Conservation (phyloP, 257 asterid genomes). For the Rehmannia glutinosa region DNA sequence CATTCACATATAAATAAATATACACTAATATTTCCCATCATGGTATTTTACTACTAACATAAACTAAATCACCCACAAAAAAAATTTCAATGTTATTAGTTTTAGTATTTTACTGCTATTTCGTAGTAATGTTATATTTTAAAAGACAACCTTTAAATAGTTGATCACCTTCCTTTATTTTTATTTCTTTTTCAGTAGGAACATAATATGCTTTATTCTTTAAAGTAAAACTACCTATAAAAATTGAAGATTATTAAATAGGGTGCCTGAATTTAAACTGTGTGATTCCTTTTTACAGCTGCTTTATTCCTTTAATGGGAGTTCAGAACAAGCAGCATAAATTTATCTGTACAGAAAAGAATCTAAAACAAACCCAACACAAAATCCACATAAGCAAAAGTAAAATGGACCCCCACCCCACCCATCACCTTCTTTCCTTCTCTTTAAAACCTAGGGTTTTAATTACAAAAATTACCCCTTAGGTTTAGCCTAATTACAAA, state of each 20-base stretch:
- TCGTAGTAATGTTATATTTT: neutral
- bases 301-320: constrained; percentile 34
- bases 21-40: too few relatives aligned
- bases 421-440: constrained; percentile 17
- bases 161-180: neutral
- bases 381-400: constrained; percentile 33
- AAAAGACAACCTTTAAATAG: neutral
- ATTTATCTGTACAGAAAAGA: constrained; percentile 21
- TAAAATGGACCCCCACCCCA: too few relatives aligned
- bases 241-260: neutral
- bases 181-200: neutral
- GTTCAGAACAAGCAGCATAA: constrained; percentile 17
- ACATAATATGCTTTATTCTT: constrained; percentile 15
- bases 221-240: neutral
- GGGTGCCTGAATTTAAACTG: constrained; percentile 16
- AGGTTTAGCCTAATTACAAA: too few relatives aligned
- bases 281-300: constrained; percentile 15
- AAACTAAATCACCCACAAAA: too few relatives aligned
- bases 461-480: too few relatives aligned
- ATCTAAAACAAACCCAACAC: constrained; percentile 30
- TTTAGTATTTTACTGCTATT: too few relatives aligned
- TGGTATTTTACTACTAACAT: too few relatives aligned
- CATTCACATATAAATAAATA: too few relatives aligned
- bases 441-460: constrained; percentile 24
- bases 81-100: too few relatives aligned